phyloP scores from a whole-genome alignment of 2,329 filamentous ascomycete species.

The Colletotrichum sp. region DNA sequence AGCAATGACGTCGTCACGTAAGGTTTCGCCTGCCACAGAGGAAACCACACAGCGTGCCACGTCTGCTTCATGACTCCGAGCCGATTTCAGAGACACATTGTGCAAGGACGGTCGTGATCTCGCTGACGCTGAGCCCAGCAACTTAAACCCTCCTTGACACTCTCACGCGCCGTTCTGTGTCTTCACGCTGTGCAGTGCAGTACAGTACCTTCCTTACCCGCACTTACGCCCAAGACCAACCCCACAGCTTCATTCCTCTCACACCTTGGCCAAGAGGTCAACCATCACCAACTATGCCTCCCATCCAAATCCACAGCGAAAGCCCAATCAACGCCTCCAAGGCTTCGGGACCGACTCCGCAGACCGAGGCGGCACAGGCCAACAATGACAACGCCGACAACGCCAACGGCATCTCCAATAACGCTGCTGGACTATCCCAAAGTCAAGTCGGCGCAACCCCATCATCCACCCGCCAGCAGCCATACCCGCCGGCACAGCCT shows the following conservation, averaged over 20 bases:
- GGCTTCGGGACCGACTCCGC: slow-evolving; percentile 51
- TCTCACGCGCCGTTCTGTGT: background rate
- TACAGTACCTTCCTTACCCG: background rate
- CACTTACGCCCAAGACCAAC: background rate
- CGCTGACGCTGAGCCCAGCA: background rate
- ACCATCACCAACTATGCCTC: slow-evolving; percentile 50
- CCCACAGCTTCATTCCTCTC: slow-evolving; percentile 1
- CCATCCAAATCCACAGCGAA: slow-evolving; percentile 63
- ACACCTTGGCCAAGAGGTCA: background rate
- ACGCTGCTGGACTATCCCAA: slow-evolving; percentile 19
- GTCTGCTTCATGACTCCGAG: slow-evolving; percentile 17
- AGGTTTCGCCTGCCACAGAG: slow-evolving; percentile 18
- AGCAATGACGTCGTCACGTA: slow-evolving; percentile 21
- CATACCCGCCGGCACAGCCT: slow-evolving; percentile 49
- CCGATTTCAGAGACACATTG: slow-evolving; percentile 9
- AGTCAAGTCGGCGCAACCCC: slow-evolving; percentile 23
- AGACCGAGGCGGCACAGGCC: slow-evolving; percentile 35
- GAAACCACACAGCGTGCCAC: slow-evolving; percentile 18
- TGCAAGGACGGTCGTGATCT: background rate
- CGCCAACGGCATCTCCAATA: background rate
- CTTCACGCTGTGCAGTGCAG: background rate
- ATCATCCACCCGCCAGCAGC: slow-evolving; percentile 25
- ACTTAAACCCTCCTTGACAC: background rate
- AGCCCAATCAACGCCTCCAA: slow-evolving; percentile 64
- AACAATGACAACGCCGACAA: background rate